phyloP scores from a whole-genome alignment of 495 filamentous ascomycete species.

The Aspergillus hancockii region DNA sequence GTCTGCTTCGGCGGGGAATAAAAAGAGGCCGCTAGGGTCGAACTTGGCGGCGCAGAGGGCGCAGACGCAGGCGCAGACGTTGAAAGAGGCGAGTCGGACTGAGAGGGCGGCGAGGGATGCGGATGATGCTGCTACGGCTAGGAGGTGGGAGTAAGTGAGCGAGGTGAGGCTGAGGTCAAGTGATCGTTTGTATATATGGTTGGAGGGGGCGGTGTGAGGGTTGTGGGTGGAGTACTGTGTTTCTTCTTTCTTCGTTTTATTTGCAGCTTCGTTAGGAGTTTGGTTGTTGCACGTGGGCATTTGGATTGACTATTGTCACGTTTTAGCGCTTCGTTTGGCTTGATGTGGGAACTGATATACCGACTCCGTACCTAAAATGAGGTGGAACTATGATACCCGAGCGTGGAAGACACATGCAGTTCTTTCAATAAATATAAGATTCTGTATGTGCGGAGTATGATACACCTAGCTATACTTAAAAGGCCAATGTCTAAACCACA shows the following conservation, averaged over 20 bases:
- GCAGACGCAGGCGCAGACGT: constrained; percentile 60
- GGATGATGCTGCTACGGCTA: constrained; percentile 51
- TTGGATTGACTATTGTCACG: neutral
- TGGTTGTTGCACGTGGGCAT: neutral
- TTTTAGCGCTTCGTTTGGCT: constrained; percentile 1
- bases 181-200: neutral
- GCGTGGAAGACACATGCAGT: neutral
- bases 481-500: constrained; percentile 59
- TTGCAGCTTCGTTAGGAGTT: neutral
- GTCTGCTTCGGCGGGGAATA: constrained; percentile 21
- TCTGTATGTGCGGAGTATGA: constrained; percentile 10
- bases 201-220: neutral
- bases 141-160: constrained; percentile 57
- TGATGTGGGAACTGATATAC: neutral
- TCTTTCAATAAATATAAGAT: neutral
- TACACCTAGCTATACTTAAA: constrained; percentile 23
- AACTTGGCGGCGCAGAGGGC: constrained; percentile 67
- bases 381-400: neutral
- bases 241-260: neutral
- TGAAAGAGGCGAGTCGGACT: constrained; percentile 55
- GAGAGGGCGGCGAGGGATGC: constrained; percentile 59
- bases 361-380: neutral
- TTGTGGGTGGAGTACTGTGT: no score
- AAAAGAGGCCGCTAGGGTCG: constrained; percentile 60
- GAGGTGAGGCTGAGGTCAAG: no score